A percentile compares a stretch with the other conserved stretches of the same genome.
Evolutionary conservation across 352 stramenopile species (phyloP).

Genomic region (Globisporangium nagaii): DNA sequence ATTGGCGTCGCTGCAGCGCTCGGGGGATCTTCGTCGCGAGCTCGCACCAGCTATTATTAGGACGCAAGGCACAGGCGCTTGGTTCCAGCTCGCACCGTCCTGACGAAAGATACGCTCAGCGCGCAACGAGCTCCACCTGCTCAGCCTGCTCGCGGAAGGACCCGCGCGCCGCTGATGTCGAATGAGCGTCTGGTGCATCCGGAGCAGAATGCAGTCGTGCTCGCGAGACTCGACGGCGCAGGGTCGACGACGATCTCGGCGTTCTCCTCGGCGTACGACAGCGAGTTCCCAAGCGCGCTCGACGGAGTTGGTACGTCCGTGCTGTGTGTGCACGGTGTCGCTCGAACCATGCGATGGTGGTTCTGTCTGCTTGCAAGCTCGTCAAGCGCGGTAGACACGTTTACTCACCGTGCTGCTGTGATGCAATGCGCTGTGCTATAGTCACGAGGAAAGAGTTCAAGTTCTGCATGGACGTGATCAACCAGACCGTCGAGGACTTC

Average conservation of each 20-base stretch:
- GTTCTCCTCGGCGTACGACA: slow-evolving; percentile 50
- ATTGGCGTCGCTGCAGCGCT: no score
- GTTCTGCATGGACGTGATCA: slow-evolving; percentile 71
- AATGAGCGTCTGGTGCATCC: slow-evolving; percentile 50
- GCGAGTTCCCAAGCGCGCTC: slow-evolving; percentile 49
- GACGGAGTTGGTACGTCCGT: slow-evolving; percentile 58
- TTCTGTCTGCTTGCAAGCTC: neutral
- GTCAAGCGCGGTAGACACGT: neutral
- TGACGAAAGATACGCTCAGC: slow-evolving; percentile 5
- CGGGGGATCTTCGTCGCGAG: no score
- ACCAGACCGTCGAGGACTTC: slow-evolving; percentile 69
- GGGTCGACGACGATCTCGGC: slow-evolving; percentile 45
- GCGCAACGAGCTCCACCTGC: no score
- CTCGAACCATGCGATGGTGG: neutral
- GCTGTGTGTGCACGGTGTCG: no score
- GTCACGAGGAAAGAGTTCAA: slow-evolving; percentile 72
- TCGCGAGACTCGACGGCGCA: slow-evolving; percentile 41
- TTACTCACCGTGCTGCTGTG: neutral
- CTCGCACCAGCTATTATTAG: slow-evolving; percentile 20
- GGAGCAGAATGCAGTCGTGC: slow-evolving; percentile 45
- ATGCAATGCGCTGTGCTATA: slow-evolving; percentile 9
- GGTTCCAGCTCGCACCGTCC: neutral
- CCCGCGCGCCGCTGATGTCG: no score
- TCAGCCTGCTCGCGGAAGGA: no score
- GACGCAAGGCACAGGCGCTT: neutral